Evolutionary conservation across 352 stramenopile genomes (phyloP).

Genomic region (Phytophthora sp.): DNA sequence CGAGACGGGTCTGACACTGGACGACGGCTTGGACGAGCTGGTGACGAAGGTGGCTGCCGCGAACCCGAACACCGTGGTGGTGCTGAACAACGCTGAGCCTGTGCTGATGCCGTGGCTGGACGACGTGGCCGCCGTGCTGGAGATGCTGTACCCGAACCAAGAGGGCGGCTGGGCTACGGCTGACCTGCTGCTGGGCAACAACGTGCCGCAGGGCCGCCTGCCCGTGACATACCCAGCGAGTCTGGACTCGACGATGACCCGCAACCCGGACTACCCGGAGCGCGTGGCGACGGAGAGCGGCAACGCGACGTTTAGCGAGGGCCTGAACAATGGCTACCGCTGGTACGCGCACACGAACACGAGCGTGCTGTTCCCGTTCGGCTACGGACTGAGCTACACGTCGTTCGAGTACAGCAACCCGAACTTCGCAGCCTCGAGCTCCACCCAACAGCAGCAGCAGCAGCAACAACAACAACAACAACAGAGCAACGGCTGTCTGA

Average conservation of each 20-base stretch:
- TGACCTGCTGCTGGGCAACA: conserved; percentile 36
- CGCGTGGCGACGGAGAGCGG: conserved; percentile 25
- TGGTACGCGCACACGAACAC: conserved; percentile 38
- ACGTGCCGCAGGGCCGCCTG: conserved; percentile 34
- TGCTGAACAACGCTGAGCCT: conserved; percentile 38
- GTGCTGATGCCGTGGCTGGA: conserved; percentile 39
- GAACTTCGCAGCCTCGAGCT: conserved; percentile 24
- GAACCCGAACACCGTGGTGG: conserved; percentile 43
- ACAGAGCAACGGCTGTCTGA: conserved; percentile 4
- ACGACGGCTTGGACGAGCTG: conserved; percentile 36
- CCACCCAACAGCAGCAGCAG: conserved; percentile 14
- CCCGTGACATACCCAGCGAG: conserved; percentile 36
- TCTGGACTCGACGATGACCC: conserved; percentile 32
- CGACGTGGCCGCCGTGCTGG: conserved; percentile 36
- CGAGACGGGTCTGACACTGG: conserved; percentile 27
- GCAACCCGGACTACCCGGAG: conserved; percentile 35
- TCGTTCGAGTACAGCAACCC: conserved; percentile 40
- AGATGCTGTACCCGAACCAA: conserved; percentile 47
- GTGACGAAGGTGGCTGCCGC: conserved; percentile 31
- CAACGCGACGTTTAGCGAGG: conserved; percentile 41
- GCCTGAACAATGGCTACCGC: conserved; percentile 39
- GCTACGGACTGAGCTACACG: conserved; percentile 38
- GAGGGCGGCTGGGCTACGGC: conserved; percentile 40
- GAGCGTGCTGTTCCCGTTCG: conserved; percentile 41
- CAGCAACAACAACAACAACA: conserved; percentile 4